Evolutionary conservation across 768 basidiomycete genomes (phyloP).

Genomic region (Boletus tomentosulus): DNA sequence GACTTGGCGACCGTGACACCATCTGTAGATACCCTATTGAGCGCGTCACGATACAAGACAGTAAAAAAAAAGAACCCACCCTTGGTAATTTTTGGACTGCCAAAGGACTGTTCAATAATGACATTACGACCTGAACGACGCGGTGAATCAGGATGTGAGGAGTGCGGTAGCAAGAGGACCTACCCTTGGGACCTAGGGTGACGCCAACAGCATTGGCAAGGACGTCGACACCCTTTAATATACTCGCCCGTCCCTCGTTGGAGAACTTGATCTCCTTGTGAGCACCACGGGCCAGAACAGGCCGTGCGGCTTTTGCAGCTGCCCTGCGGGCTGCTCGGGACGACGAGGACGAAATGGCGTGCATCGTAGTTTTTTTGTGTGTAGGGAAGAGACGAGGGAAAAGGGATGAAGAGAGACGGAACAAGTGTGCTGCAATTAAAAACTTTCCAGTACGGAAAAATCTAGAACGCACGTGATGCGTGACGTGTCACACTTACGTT

Average conservation of each 20-base stretch:
- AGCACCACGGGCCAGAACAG: constrained; percentile 60
- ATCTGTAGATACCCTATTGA: constrained; percentile 44
- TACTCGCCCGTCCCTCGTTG: constrained; percentile 90
- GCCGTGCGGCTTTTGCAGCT: constrained; percentile 52
- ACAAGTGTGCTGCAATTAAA: constrained; percentile 20
- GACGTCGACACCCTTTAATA: constrained; percentile 93
- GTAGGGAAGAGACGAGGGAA: constrained; percentile 8
- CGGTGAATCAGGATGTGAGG: constrained; percentile 9
- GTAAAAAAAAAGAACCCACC: constrained; percentile 41
- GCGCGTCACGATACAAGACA: not conserved
- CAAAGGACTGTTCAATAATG: constrained; percentile 93
- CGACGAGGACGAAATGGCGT: constrained; percentile 64
- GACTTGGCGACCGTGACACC: constrained; percentile 98
- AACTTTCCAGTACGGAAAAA: constrained; percentile 24
- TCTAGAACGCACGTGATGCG: constrained; percentile 31
- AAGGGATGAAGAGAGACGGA: constrained; percentile 2
- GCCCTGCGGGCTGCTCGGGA: constrained; percentile 65
- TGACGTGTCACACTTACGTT: constrained; percentile 10
- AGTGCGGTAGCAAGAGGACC: constrained; percentile 7
- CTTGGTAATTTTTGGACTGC: constrained; percentile 94
- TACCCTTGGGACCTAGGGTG: constrained; percentile 94
- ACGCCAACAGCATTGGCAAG: constrained; percentile 96
- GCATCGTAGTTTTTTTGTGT: constrained; percentile 45
- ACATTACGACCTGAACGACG: constrained; percentile 77
- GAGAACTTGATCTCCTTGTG: constrained; percentile 98